These are phyloP conservation scores for Apiospora malaysiana DNA, from an alignment of 2,329 filamentous ascomycete genomes.

Conservation along the genomic window DNA sequence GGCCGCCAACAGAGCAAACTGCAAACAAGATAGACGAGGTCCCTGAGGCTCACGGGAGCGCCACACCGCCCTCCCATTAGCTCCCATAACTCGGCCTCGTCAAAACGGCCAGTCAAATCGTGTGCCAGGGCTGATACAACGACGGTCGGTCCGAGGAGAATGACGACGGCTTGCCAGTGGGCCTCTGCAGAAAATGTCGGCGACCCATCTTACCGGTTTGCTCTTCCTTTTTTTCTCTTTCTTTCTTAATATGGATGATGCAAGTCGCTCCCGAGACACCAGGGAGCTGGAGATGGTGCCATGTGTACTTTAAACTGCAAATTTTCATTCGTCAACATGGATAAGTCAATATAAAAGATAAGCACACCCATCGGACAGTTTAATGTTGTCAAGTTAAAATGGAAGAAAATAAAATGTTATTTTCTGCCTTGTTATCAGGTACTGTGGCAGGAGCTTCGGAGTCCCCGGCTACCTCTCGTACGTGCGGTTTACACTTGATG, in stretches of 20 bases:
- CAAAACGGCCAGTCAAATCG: background rate
- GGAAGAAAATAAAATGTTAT: background rate
- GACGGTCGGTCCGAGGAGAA: background rate
- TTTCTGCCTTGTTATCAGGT: no score
- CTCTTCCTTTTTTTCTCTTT: background rate
- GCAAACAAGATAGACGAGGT: slow-evolving; percentile 12
- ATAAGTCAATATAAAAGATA: background rate
- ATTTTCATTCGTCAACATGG: background rate
- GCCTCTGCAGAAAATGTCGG: background rate
- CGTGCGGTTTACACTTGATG: background rate
- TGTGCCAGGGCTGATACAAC: background rate
- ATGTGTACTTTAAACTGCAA: background rate
- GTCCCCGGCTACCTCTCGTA: background rate
- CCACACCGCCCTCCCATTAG: background rate
- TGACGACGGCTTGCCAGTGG: background rate
- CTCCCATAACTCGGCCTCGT: background rate
- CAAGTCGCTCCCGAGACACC: slow-evolving; percentile 19
- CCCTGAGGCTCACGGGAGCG: background rate
- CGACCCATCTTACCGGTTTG: background rate
- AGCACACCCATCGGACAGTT: background rate
- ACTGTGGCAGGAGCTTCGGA: background rate
- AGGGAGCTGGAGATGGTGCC: background rate
- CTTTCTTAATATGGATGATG: background rate
- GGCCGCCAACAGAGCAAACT: slow-evolving; percentile 9
- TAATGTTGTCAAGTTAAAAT: background rate